Evolutionary conservation across 2,329 filamentous ascomycete species (phyloP), one percentile per base, ranked within the genome.

Genomic region (Colletotrichum ledebouriae): DNA sequence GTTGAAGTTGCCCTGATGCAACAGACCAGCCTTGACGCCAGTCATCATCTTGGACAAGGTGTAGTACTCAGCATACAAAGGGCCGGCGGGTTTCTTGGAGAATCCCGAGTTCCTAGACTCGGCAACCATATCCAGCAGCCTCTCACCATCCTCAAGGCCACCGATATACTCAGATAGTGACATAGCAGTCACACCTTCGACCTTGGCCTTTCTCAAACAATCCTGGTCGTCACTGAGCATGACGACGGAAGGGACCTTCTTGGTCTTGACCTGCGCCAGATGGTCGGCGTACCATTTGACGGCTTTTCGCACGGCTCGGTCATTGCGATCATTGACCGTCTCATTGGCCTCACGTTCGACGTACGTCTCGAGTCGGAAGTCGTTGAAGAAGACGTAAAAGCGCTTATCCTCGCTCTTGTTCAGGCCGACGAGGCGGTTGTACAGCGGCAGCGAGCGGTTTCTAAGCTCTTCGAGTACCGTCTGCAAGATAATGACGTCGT

Each of bases 371-470:
- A 94, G 84, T 59, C 95, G 89, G 77, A 99, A 99, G 75, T 99
- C 96, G 78, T 99, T 99, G 87, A 98, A 98, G 79, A 99, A 99
- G 59, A 99, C 93, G 76, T 98, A 98, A 78, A 97, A 98, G 62
- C 95, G 90, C 84, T 99, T 99, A 72, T 97, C 94, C 74, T 97
- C 94, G 76, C 95, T 97, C 80, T 95, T 97, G 44, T 94, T 97
- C 71, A 99, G 84, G 22, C 92, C 90, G 72, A 98, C 89, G 57
- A 99, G 84, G 44, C 96, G 92, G 79, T 98, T 98, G 83, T 98
- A 99, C 42, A 99, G 88, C 47, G 96, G 96, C 70, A 98, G 81
- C 12, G 95, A 98, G 73, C 94, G 89, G 78, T 98, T 97, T 77
- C 94, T 93, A 69, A 99, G 87, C 82, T 99, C 96, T 80, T 99